Conservation (phyloP, 2,329 filamentous ascomycete species). For the Arachnopeziza araneosa region DNA sequence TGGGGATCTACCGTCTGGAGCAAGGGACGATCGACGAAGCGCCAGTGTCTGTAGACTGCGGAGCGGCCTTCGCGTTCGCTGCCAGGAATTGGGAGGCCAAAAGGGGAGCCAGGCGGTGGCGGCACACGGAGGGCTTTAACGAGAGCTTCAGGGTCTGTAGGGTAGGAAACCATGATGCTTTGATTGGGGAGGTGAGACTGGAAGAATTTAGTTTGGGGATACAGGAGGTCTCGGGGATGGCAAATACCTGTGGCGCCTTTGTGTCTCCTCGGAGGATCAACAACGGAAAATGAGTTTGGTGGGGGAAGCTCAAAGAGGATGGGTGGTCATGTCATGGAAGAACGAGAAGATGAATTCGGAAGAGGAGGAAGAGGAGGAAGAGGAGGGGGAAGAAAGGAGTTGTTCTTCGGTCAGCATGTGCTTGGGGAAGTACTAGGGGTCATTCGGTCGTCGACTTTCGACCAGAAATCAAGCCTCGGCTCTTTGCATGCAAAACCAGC, state of each 20-base stretch:
- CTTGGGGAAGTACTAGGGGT: neutral
- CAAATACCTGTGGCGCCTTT: neutral
- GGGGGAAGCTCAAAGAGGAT: neutral
- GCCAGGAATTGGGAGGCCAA: conserved; percentile 71
- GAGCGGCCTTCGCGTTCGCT: conserved; percentile 68
- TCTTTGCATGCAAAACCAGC: neutral
- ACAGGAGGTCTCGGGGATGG: neutral
- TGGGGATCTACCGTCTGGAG: conserved; percentile 67
- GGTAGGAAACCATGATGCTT: neutral
- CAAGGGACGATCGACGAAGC: conserved; percentile 64
- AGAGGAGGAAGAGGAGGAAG: neutral
- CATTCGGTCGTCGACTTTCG: neutral
- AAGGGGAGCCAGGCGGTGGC: conserved; percentile 45
- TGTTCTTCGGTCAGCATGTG: neutral
- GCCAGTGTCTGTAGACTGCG: conserved; percentile 78
- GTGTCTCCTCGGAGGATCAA: neutral
- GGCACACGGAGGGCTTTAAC: conserved; percentile 18
- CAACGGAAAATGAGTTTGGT: neutral
- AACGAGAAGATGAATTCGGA: neutral
- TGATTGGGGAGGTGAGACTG: neutral
- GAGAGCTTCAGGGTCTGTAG: conserved; percentile 21
- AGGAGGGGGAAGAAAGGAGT: too few species aligned
- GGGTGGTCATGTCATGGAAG: neutral
- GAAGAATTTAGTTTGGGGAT: neutral
- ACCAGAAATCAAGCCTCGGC: neutral